Conservation (phyloP, 129 eudicot species). For the Heracleum sosnowskyi region DNA sequence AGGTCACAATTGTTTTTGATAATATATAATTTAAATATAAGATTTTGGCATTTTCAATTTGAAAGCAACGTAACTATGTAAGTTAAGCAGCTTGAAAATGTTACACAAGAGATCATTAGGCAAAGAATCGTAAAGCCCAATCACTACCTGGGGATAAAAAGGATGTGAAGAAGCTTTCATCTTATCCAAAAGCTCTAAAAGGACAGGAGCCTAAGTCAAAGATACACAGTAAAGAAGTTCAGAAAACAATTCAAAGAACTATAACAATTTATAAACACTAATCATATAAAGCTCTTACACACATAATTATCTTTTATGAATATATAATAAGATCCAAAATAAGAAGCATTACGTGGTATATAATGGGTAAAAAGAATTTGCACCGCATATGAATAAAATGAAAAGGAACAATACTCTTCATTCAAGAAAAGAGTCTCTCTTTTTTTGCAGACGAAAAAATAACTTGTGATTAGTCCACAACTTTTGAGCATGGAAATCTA, state of each 20-base stretch:
- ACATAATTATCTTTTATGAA: background rate
- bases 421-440: background rate
- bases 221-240: background rate
- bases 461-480: background rate
- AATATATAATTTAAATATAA: background rate
- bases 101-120: background rate
- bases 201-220: slow-evolving; percentile 64
- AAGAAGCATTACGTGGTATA: background rate
- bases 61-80: background rate
- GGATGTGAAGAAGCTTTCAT: slow-evolving; percentile 59
- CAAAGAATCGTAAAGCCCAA: slow-evolving; percentile 2
- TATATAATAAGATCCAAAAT: background rate
- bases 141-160: slow-evolving; percentile 76
- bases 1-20: background rate
- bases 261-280: background rate
- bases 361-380: background rate
- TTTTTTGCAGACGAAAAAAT: background rate
- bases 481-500: background rate
- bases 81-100: background rate
- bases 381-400: background rate
- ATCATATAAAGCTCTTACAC: background rate
- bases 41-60: background rate
- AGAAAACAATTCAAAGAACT: background rate
- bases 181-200: slow-evolving; percentile 69
- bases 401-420: background rate